These are phyloP conservation scores for Talaromyces pinophilus DNA, from an alignment of 2,329 filamentous ascomycete genomes.

Conservation along the genomic window DNA sequence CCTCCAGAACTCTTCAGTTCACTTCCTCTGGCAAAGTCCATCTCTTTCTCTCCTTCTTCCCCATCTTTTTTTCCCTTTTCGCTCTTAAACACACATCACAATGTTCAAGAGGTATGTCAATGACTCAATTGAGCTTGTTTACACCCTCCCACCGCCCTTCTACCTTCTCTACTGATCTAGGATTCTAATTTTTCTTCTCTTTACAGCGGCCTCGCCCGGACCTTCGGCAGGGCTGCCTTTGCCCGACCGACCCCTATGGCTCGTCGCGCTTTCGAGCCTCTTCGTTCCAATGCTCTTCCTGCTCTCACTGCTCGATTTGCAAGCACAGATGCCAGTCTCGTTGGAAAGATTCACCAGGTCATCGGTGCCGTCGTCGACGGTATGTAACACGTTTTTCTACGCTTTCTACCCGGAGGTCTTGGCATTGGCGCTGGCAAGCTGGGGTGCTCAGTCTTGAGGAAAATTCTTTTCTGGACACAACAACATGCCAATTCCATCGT, in stretches of 20 bases:
- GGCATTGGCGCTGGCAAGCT: conserved; percentile 27
- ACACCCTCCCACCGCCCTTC: conserved; percentile 16
- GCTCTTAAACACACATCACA: conserved; percentile 51
- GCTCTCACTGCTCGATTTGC: conserved; percentile 64
- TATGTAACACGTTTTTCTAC: conserved; percentile 55
- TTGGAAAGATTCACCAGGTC: conserved; percentile 74
- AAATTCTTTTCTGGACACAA: conserved; percentile 46
- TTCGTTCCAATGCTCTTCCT: conserved; percentile 59
- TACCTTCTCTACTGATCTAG: too few species aligned
- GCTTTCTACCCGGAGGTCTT: conserved; percentile 17
- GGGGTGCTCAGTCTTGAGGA: conserved; percentile 27
- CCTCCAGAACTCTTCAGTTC: conserved; percentile 26
- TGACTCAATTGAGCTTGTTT: conserved; percentile 26
- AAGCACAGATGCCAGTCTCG: conserved; percentile 57
- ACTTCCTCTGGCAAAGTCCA: conserved; percentile 15
- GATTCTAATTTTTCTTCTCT: conserved; percentile 28
- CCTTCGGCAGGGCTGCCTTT: conserved; percentile 62
- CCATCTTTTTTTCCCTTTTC: conserved; percentile 35
- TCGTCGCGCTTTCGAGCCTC: conserved; percentile 59
- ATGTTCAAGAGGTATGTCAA: conserved; percentile 63
- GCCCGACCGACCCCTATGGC: conserved; percentile 57
- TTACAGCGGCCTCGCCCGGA: conserved; percentile 64
- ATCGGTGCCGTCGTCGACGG: conserved; percentile 99
- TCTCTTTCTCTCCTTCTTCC: conserved; percentile 31
- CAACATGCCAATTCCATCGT: conserved; percentile 37